These are phyloP conservation scores for Pseudodiploospora longispora DNA, from an alignment of 2,329 filamentous ascomycete genomes.

Conservation along the genomic window DNA sequence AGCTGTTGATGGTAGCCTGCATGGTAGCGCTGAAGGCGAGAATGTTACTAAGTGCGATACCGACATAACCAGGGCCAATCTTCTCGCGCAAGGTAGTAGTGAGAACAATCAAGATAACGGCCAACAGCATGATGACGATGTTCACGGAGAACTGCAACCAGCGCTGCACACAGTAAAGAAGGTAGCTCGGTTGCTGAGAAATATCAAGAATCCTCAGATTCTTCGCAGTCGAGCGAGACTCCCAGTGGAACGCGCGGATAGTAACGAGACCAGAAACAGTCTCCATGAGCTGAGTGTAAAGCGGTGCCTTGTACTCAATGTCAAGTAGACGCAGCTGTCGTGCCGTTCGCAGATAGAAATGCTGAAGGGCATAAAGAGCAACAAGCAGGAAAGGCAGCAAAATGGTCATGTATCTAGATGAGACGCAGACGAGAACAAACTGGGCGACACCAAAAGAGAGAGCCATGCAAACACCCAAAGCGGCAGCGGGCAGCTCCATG, in stretches of 20 bases:
- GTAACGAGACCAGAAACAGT: constrained; percentile 36
- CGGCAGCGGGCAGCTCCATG: constrained; percentile 12
- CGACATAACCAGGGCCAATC: constrained; percentile 4
- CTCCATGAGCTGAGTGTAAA: constrained; percentile 33
- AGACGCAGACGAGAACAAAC: constrained; percentile 5
- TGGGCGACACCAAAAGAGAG: constrained; percentile 15
- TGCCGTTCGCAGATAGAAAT: constrained; percentile 12
- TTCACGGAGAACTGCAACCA: constrained; percentile 45
- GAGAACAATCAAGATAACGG: constrained; percentile 24
- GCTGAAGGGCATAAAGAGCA: constrained; percentile 6
- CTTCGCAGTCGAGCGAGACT: constrained; percentile 29
- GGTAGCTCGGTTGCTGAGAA: constrained; percentile 47
- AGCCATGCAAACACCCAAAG: constrained; percentile 2
- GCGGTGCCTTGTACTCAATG: constrained; percentile 25
- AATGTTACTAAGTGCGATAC: constrained; percentile 9
- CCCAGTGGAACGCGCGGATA: constrained; percentile 47
- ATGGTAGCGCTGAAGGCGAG: constrained; percentile 8
- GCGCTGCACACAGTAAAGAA: constrained; percentile 44
- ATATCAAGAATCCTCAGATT: constrained; percentile 39
- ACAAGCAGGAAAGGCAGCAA: constrained; percentile 6
- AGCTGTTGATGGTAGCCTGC: constrained; percentile 6
- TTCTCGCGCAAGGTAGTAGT: constrained; percentile 33
- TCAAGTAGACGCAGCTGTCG: constrained; percentile 28
- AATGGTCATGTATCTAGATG: constrained; percentile 5
- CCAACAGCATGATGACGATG: constrained; percentile 24